A percentile compares a stretch with the other conserved stretches of the same genome.
Conservation (phyloP, 345 rosid genomes). For the Geranium rotundifolium region DNA sequence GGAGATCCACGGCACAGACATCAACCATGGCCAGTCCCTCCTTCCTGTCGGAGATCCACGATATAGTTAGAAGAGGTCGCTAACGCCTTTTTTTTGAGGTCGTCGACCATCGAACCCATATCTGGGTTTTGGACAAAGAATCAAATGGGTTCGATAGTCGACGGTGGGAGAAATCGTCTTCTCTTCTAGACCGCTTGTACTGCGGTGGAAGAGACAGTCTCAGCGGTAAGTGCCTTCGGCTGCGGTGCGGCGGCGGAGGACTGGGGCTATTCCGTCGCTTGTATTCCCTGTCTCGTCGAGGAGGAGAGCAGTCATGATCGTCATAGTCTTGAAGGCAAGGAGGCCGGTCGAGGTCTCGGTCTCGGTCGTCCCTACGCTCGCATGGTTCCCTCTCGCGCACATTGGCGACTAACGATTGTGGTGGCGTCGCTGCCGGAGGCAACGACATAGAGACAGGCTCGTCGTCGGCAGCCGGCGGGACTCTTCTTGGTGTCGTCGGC, state of each 20-base stretch:
- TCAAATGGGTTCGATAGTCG: too few species aligned
- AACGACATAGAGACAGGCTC: conserved; percentile 10
- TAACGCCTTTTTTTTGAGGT: too few species aligned
- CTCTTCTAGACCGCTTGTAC: conserved; percentile 72
- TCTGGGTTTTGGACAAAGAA: too few species aligned
- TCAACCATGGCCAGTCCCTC: too few species aligned
- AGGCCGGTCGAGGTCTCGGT: conserved; percentile 50
- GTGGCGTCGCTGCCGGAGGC: conserved; percentile 5
- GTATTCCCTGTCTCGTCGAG: too few species aligned
- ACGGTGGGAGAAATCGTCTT: too few species aligned
- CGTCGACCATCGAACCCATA: too few species aligned
- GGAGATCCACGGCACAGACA: too few species aligned
- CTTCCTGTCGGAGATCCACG: too few species aligned
- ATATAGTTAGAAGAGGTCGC: too few species aligned
- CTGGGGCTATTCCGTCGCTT: conserved; percentile 65
- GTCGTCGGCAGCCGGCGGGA: conserved; percentile 29
- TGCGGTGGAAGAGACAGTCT: conserved; percentile 68
- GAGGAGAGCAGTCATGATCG: conserved; percentile 71
- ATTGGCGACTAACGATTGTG: conserved; percentile 18
- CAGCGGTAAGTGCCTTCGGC: conserved; percentile 64
- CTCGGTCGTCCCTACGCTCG: conserved; percentile 64
- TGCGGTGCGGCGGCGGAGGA: conserved; percentile 69
- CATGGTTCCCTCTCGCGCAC: conserved; percentile 71
- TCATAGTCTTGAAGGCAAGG: conserved; percentile 47
- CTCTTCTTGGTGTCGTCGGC: background rate